Evolutionary conservation across 164 flowering plant species (phyloP), one percentile per base, ranked within the genome.

Genomic region (Nymphaea colorata): DNA sequence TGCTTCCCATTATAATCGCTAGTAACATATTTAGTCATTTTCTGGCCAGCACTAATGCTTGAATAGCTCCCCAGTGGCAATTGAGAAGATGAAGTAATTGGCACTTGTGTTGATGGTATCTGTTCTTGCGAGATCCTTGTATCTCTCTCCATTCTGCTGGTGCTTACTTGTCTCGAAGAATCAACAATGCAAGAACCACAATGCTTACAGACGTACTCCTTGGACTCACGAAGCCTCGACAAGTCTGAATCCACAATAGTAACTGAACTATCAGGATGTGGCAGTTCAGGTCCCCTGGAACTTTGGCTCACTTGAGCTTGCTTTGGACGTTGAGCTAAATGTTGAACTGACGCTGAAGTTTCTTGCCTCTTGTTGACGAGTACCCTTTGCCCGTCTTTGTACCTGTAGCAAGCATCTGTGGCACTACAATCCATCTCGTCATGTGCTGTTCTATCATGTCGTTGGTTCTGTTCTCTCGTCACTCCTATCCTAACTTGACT

Each of bases 201-300:
- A 61, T 44, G 59, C 60, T 59, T 68, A 4, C 51, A 57, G 36
- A 41, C 82, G 67, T 57, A 51, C 44, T 71, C 74, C 68, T 67
- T 76, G 65, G 72, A 69, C 66, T 73, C 68, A 4, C 80, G 72
- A 16, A 53, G 61, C 68, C 66, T 62, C 47, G 61, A 11, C 47
- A 62, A 42, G 43, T 77, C 74, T 65, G 72, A 79, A 51, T 80
- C 73, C 15, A 69, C 65, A 69, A 69, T 64, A 69, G 66, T 72
- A 66, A 71, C 72, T 57, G 69, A 64, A 41, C 72, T 71, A 5
- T 60, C 65, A 71, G 70, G 70, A 63, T 64, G 72, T 17, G 44
- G 42, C 51, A 44, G 55, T 65, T 4, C 63, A 15, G 66, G 66
- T 68, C 8, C 70, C 7, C 43, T 51, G 42, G 41, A 41, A n/a